Evolutionary conservation across 1,284 basidiomycete species (phyloP).

Genomic region (Boletus coffeatus): DNA sequence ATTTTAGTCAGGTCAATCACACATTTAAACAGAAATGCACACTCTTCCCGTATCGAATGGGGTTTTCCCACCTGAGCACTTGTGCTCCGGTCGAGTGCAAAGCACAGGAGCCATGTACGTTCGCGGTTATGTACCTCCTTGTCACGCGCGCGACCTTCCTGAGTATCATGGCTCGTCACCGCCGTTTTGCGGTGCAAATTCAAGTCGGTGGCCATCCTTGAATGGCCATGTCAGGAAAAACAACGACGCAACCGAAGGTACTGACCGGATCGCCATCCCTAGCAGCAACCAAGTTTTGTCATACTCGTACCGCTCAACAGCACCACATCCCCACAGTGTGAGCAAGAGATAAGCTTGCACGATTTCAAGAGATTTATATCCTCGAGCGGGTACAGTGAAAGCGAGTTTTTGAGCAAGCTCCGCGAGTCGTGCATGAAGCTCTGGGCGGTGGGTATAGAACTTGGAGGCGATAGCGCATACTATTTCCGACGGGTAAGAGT

Average conservation of each 20-base stretch:
- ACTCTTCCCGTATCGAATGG: constrained; percentile 82
- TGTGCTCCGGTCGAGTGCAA: constrained; percentile 83
- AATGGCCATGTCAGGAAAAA: constrained; percentile 10
- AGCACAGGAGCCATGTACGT: constrained; percentile 91
- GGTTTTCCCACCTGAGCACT: constrained; percentile 94
- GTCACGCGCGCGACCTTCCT: constrained; percentile 70
- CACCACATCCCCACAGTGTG: constrained; percentile 83
- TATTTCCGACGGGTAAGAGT: constrained; percentile 28
- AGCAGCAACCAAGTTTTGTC: constrained; percentile 93
- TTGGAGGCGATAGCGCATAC: constrained; percentile 93
- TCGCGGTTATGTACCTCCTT: constrained; percentile 90
- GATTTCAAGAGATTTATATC: constrained; percentile 95
- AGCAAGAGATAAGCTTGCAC: constrained; percentile 87
- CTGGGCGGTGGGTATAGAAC: constrained; percentile 81
- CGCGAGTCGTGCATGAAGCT: constrained; percentile 77
- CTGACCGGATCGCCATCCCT: constrained; percentile 79
- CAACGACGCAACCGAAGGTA: background rate
- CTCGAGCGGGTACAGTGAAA: constrained; percentile 78
- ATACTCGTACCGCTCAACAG: constrained; percentile 92
- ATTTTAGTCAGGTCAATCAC: background rate
- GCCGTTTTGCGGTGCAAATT: constrained; percentile 91
- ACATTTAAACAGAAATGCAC: constrained; percentile 32
- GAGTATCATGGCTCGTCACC: constrained; percentile 59
- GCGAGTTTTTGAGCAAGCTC: constrained; percentile 89
- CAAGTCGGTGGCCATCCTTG: constrained; percentile 91